Evolutionary conservation across 1,284 basidiomycete genomes (phyloP), one percentile per base, ranked within the genome.

Genomic region (Rhodotorula sp.): DNA sequence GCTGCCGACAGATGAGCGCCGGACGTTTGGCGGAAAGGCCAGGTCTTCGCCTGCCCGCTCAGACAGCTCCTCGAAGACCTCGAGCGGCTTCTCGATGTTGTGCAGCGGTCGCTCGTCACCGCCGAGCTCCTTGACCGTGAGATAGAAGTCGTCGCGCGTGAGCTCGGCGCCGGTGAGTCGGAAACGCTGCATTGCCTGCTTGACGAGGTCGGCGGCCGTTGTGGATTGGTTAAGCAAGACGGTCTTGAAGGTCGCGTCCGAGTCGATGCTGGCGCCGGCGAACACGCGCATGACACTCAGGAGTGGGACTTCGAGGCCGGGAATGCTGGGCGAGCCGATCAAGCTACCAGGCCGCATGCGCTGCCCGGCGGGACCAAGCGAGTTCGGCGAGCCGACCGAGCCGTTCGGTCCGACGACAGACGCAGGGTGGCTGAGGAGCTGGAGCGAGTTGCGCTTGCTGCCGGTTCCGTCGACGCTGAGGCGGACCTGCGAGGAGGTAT

Each of bases 231-330:
- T 97, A 71, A 98, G 86, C 29, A 98, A 82, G 1, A 96, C 95
- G 1, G 95, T 98, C 83, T 98, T 98, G 85, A 98, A 99, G 1
- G 94, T 96, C 5, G 93, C 91, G 75, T 97, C 94, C 1, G 91
- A 92, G 78, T 94, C 88, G 64, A 93, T 78, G 72, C 89, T 84
- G 71, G 90, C 88, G 58, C 94, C 95, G 0, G 94, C 94, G 79
- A 99, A 98, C 55, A 99, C 88, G 27, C 94, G 89, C 62, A 98
- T 88, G 68, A 99, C 94, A 76, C 90, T 96, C 68, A 98, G 85
- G 74, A 94, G 89, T 0, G 92, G 92, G 11, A 91, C 88, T 24
- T 77, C 76, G 55, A 74, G 58, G 10, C 74, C 73, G 61, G 80
- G 59, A 46, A 78, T 74, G 66, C 79, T 80, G 13, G 82, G 81